Conservation (phyloP, 2,329 filamentous ascomycete species). For the Alternaria novae-zelandiae region DNA sequence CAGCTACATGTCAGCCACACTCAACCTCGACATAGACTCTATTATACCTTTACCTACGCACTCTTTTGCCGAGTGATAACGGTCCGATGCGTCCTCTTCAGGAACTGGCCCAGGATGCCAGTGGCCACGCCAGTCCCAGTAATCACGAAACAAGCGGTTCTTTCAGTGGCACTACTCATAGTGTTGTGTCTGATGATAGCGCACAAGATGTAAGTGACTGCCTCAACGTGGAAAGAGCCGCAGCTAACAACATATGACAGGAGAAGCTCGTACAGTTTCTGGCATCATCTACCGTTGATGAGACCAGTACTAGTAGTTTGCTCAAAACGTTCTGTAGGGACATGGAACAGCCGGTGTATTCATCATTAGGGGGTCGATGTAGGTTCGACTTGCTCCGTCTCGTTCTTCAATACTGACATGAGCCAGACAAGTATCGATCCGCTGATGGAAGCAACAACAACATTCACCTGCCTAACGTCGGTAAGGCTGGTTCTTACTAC, state of each 20-base stretch:
- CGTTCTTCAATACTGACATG: neutral
- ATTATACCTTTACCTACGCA: neutral
- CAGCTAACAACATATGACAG: neutral
- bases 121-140: neutral
- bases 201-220: neutral
- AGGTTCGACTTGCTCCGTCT: neutral
- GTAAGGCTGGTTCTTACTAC: neutral
- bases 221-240: neutral
- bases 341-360: neutral
- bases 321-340: neutral
- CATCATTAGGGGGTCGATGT: neutral
- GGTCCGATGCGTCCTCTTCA: neutral
- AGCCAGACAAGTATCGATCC: neutral
- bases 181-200: neutral
- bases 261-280: neutral
- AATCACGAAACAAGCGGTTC: neutral
- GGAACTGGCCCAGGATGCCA: neutral
- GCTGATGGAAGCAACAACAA: neutral
- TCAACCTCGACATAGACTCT: neutral
- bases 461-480: neutral
- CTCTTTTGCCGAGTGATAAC: neutral
- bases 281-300: neutral
- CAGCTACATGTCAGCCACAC: neutral
- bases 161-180: neutral
- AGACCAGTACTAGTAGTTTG: neutral